Evolutionary conservation across 2,329 filamentous ascomycete genomes (phyloP), one percentile per base, ranked within the genome.

Genomic region (Fulvia fulva): DNA sequence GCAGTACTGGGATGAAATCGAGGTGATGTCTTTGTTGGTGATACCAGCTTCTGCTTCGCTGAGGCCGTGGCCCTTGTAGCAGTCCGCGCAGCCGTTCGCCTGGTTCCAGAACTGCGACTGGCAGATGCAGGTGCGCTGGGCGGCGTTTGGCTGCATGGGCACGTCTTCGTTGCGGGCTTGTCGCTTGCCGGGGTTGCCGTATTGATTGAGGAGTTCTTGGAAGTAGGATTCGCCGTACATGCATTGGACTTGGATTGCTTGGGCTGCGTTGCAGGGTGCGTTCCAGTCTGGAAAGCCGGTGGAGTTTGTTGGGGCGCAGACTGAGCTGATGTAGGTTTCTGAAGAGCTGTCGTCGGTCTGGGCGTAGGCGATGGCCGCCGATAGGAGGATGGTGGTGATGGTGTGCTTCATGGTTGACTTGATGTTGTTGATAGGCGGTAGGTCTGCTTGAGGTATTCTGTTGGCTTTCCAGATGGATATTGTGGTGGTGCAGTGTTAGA

Each of bases 101-200:
- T 55, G 53, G 30, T 59, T 56, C 58, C 62, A 66, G 55, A 67
- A 68, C 28, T 68, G 65, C 16, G 58, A 63, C 46, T 67, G 54
- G 63, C 68, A 71, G 49, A 70, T 41, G 51, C 68, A 71, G 22
- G 60, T 56, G 19, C 65, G 63, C 46, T 70, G 66, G n/a, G 63
- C 66, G n/a, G 57, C 58, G 59, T 63, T 61, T 23, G 55, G 57
- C n/a, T 62, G 63, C 44, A 30, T 44, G 9, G 55, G 14, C 6
- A 55, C n/a, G 7, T 56, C 52, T n/a, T 51, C 37, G 34, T 43
- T 34, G 12, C 16, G 49, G 34, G 22, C 21, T 23, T 56, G 45
- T 26, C 49, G 47, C 19, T 54, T 50, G 25, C 30, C 26, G 26
- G 32, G 45, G 5, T 32, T 26, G 22, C 22, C 5, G 26, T 50